These are phyloP conservation scores for Bacterosira constricta DNA, from an alignment of 108 stramenopile genomes.

Conservation along the genomic window DNA sequence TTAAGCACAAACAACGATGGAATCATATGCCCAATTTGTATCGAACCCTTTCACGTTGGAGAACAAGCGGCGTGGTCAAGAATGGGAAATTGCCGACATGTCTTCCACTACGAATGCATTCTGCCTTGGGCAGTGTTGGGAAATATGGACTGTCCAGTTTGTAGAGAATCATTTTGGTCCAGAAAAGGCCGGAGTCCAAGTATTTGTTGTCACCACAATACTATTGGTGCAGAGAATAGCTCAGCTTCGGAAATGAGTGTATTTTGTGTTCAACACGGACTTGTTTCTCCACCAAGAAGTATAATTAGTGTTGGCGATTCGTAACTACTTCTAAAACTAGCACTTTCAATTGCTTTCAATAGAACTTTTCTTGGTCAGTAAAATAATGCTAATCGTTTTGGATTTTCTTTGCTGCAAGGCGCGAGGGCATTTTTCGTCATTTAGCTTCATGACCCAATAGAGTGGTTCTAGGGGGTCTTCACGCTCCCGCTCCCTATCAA, in stretches of 20 bases:
- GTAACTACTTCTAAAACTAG: too few species aligned
- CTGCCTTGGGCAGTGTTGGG: conserved; percentile 24
- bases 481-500: too few species aligned
- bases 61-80: conserved; percentile 59
- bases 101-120: conserved; percentile 69
- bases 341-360: too few species aligned
- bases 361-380: too few species aligned
- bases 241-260: background rate
- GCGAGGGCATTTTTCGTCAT: too few species aligned
- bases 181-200: background rate
- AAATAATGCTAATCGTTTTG: too few species aligned
- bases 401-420: too few species aligned
- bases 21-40: conserved; percentile 54
- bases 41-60: conserved; percentile 46
- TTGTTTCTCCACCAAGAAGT: background rate
- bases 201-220: background rate
- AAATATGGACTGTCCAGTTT: conserved; percentile 24
- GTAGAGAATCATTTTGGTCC: conserved; percentile 27
- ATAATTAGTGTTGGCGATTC: too few species aligned
- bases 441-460: too few species aligned
- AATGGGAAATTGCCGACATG: conserved; percentile 46
- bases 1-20: background rate
- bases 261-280: conserved; percentile 25
- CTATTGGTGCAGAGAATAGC: too few species aligned
- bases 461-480: too few species aligned